Base-by-base conservation (phyloP, 768 basidiomycete species). In the Chalciporus chontae region DNA sequence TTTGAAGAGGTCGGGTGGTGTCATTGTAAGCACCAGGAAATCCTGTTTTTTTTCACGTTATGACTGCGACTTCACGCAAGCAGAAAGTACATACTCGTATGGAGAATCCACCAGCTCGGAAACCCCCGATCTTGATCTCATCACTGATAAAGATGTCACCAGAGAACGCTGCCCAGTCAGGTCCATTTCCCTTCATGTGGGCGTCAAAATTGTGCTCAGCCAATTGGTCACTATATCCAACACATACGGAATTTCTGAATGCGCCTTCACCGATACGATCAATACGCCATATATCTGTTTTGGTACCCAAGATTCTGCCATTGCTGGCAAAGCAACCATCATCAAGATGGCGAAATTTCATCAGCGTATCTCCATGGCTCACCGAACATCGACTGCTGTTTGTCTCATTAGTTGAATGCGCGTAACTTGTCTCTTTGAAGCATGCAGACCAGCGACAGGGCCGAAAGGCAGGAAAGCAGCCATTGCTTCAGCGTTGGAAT, bases 251-350 rank as follows among this genome's bases (percentile, higher is more conserved):
- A 58, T 77, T 78, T 52, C 63, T 75, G 58, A 89, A 85, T 10
- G 62, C 65, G n/a, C 77, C 85, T 58, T 81, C 79, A 8, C 85
- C 85, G 32, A 87, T 80, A 48, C 69, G 72, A 53, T 83, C 82
- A 1, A 80, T 74, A 48, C 78, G 71, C 84, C 85, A 88, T 19
- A 87, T 87, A 54, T 87, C 81, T 2, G 83, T 76, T 63, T 82
- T 85, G n/a, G 78, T 77, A 1, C 76, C 77, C 8, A 73, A 57
- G 15, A 77, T 57, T 15, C 74, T 51, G 2, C 71, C 59, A 55
- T 81, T 80, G 37, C 81, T 84, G 53, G 17, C 40, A 43, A 39
- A 8, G 26, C n/a, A 36, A 40, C 24, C 40, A 24, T 36, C 37
- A 48, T 53, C 14, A 55, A 29, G 37, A 47, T 37, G 41, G 1